Percentiles rank a stretch among this genome's conserved stretches.
Conservation (phyloP, 2,329 filamentous ascomycete genomes). For the Pseudophaeomoniella oleicola region DNA sequence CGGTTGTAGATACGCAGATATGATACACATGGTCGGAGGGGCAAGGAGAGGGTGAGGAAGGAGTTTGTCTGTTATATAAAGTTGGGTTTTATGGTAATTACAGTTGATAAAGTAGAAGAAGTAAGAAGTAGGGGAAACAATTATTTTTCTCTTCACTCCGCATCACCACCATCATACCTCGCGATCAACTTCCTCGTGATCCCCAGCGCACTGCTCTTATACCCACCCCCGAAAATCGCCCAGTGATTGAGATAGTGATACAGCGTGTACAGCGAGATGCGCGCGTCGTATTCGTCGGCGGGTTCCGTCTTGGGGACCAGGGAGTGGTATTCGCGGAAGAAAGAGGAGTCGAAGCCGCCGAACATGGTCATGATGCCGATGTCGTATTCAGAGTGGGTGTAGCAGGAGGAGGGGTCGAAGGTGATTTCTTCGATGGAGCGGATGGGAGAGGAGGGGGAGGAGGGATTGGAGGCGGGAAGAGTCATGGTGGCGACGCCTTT, state of each 20-base stretch:
- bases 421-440: constrained; percentile 55
- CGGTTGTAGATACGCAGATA: too few relatives aligned
- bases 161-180: too few relatives aligned
- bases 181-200: constrained; percentile 62
- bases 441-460: constrained; percentile 12
- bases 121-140: too few relatives aligned
- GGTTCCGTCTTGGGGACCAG: constrained; percentile 70
- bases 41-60: too few relatives aligned
- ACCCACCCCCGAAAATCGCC: constrained; percentile 69
- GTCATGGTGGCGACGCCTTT: constrained; percentile 51
- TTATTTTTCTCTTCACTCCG: too few relatives aligned
- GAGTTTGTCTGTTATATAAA: too few relatives aligned
- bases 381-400: constrained; percentile 81
- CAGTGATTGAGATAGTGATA: constrained; percentile 88
- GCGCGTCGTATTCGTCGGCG: constrained; percentile 68
- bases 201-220: constrained; percentile 57
- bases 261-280: constrained; percentile 68
- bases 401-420: constrained; percentile 68
- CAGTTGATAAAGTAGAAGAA: too few relatives aligned
- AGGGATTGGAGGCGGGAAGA: constrained; percentile 12
- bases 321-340: constrained; percentile 64
- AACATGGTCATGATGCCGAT: constrained; percentile 95
- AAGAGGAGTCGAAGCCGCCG: constrained; percentile 61
- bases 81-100: too few relatives aligned
- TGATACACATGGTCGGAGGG: too few relatives aligned